Percentiles rank a stretch among this genome's conserved stretches.
phyloP scores from a whole-genome alignment of 805 yeast species.

The Ogataea paraovalis region DNA sequence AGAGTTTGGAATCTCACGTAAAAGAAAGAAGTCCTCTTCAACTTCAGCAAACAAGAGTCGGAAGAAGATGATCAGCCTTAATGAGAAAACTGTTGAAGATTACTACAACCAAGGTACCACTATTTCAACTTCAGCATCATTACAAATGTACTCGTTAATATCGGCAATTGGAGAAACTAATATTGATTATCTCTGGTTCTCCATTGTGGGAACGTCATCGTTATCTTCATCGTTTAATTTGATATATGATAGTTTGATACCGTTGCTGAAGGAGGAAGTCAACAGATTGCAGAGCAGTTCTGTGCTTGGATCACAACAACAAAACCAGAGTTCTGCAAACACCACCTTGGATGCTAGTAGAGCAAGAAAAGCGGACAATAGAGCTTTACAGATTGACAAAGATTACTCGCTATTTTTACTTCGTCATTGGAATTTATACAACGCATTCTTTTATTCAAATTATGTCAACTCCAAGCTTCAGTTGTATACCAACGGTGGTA shows the following conservation, averaged over 20 bases:
- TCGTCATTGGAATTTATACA: slow-evolving; percentile 91
- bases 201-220: slow-evolving; percentile 85
- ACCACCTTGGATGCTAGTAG: slow-evolving; percentile 16
- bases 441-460: slow-evolving; percentile 85
- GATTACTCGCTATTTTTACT: slow-evolving; percentile 84
- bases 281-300: slow-evolving; percentile 50
- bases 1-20: slow-evolving; percentile 23
- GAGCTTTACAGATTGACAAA: slow-evolving; percentile 57
- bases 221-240: slow-evolving; percentile 69
- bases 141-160: slow-evolving; percentile 75
- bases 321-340: slow-evolving; percentile 1
- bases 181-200: slow-evolving; percentile 70
- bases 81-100: slow-evolving; percentile 57
- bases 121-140: slow-evolving; percentile 66
- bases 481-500: slow-evolving; percentile 90
- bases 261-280: slow-evolving; percentile 79
- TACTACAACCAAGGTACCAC: slow-evolving; percentile 86
- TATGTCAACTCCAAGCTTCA: slow-evolving; percentile 83
- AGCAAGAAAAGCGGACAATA: slow-evolving; percentile 31
- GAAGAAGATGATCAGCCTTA: slow-evolving; percentile 36
- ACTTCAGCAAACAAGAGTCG: slow-evolving; percentile 36
- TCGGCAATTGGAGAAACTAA: slow-evolving; percentile 81
- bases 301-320: slow-evolving; percentile 4
- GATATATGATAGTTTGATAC: slow-evolving; percentile 67
- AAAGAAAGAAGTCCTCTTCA: slow-evolving; percentile 19